Base-by-base conservation (phyloP, 1,139 yeast species). In the Barnettozyma hawaiiensis region DNA sequence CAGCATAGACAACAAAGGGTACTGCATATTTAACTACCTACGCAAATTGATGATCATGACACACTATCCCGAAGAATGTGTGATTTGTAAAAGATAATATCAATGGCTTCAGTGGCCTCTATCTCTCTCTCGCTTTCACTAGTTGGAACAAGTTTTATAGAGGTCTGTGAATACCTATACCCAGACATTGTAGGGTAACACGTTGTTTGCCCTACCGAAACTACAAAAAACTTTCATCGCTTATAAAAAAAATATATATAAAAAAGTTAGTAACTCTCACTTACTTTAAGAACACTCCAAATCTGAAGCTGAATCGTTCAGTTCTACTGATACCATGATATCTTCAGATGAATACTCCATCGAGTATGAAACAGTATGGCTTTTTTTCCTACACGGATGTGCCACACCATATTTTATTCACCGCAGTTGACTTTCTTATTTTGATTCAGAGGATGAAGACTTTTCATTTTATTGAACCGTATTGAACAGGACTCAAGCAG, bases 1-100 rank as follows among this genome's bases (percentile, higher is more conserved):
- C 80, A 79, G 4, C 76, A 77, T 69, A 73, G 66, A 53, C 51
- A 53, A 24, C 55, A 57, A 34, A 61, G 72, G 47, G 64, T 10
- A 45, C 46, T 51, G 59, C 72, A 39, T 45, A 65, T 68, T 18
- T 67, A 50, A 39, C 12, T 16, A 27, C n/a, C 27, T 15, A 19
- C 26, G 46, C n/a, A 18, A 27, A 33, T 20, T 35, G 15, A 16
- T 26, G 21, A 9, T 34, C 15, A 21, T 20, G 19, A 31, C n/a
- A n/a, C n/a, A n/a, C n/a, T n/a, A n/a, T 18, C 11, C 24, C 21
- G 18, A 32, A 37, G n/a, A n/a, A n/a, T n/a, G n/a, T 14, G 31
- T 9, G 22, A 10, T 31, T 31, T 20, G 27, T 12, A 15, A 12
- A 28, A 24, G n/a, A n/a, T n/a, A n/a, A n/a, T n/a, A n/a, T n/a